Percentiles rank a stretch among this genome's conserved stretches.
phyloP scores from a whole-genome alignment of 495 filamentous ascomycete genomes.

The Penicillium silybi region DNA sequence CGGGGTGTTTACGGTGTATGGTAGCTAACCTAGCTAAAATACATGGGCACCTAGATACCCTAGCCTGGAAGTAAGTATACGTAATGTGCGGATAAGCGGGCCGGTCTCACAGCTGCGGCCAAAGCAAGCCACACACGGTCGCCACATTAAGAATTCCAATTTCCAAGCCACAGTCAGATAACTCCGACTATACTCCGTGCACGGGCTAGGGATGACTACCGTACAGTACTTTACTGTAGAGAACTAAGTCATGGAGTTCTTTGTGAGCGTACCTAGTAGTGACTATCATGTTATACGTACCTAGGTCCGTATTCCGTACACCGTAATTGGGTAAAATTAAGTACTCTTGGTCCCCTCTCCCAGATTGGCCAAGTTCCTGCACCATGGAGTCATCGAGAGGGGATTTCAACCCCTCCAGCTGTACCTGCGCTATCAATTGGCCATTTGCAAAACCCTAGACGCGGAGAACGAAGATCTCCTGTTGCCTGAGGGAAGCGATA shows the following conservation, averaged over 20 bases:
- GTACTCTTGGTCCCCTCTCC: too few relatives aligned
- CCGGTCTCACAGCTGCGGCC: constrained; percentile 11
- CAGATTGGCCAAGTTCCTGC: background rate
- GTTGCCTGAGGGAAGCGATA: background rate
- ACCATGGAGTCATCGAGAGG: background rate
- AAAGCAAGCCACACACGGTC: constrained; percentile 10
- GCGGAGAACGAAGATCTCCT: constrained; percentile 13
- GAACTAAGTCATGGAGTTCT: too few relatives aligned
- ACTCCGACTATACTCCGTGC: too few relatives aligned
- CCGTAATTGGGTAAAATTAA: too few relatives aligned
- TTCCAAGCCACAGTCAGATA: background rate
- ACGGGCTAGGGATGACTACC: too few relatives aligned
- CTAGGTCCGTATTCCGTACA: too few relatives aligned
- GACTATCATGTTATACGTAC: too few relatives aligned
- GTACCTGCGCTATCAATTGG: background rate
- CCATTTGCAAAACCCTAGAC: background rate
- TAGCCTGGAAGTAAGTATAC: constrained; percentile 1
- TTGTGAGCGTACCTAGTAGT: too few relatives aligned
- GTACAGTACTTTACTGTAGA: too few relatives aligned
- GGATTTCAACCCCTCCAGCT: background rate
- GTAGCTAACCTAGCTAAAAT: background rate
- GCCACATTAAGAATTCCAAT: constrained; percentile 1
- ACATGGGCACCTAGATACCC: too few relatives aligned
- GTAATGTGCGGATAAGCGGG: constrained; percentile 14
- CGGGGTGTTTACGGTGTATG: background rate